phyloP scores from a whole-genome alignment of 495 filamentous ascomycete species.

The Aspergillus indologenus region DNA sequence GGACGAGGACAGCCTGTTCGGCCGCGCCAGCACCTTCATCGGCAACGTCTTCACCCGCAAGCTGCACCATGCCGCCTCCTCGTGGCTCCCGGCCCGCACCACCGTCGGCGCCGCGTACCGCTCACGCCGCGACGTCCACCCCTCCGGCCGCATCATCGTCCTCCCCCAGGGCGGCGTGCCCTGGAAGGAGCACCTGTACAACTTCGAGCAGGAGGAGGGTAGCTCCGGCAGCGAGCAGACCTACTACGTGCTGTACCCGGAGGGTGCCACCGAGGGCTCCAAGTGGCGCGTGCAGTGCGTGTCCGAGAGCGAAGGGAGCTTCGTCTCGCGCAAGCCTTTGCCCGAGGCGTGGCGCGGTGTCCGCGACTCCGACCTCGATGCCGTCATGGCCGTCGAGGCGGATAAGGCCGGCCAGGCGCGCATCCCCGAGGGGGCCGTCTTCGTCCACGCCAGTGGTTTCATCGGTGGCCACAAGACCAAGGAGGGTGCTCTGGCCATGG shows the following conservation, averaged over 20 bases:
- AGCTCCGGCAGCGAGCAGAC: conserved; percentile 48
- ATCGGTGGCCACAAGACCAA: conserved; percentile 92
- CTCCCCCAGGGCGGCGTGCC: conserved; percentile 71
- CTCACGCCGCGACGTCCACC: conserved; percentile 60
- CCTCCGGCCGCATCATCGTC: conserved; percentile 75
- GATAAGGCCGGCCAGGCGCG: conserved; percentile 37
- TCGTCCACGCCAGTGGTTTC: conserved; percentile 92
- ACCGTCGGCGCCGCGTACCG: conserved; percentile 70
- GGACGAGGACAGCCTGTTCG: conserved; percentile 78
- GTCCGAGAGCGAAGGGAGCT: conserved; percentile 72
- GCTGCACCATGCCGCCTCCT: conserved; percentile 51
- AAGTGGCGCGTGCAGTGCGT: conserved; percentile 95
- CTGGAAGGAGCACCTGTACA: conserved; percentile 95
- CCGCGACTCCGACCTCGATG: conserved; percentile 77
- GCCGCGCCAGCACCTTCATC: conserved; percentile 71
- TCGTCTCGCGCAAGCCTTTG: conserved; percentile 83
- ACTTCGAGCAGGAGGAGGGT: conserved; percentile 63
- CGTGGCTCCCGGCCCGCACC: conserved; percentile 84
- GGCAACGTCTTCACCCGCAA: conserved; percentile 81
- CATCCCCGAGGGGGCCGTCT: conserved; percentile 67
- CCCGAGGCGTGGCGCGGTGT: conserved; percentile 90
- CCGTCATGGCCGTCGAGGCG: conserved; percentile 62
- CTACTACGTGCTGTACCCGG: conserved; percentile 87
- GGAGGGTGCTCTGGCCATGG: conserved; percentile 87
- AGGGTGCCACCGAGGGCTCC: conserved; percentile 61